Conservation (phyloP, 129 eudicot species). For the Tanacetum coccineum region DNA sequence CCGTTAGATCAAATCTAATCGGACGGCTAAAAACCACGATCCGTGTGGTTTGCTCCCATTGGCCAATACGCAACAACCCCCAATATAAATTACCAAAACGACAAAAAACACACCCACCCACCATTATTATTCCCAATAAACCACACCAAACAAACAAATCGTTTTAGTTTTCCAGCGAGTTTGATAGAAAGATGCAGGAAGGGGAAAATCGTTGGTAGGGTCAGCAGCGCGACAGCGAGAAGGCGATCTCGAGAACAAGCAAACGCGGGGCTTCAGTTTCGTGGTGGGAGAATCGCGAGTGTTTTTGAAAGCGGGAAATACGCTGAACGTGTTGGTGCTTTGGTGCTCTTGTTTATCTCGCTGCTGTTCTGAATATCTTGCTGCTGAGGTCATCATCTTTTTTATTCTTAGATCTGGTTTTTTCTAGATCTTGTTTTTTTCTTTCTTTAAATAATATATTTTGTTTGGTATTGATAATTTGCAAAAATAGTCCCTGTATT, state of each 20-base stretch:
- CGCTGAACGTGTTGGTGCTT: slow-evolving; percentile 57
- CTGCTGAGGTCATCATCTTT: slow-evolving; percentile 53
- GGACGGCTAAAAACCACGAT: neutral
- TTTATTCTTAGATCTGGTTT: neutral
- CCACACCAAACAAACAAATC: neutral
- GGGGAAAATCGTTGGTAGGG: slow-evolving; percentile 38
- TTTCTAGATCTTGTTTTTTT: too few species aligned
- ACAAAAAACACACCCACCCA: neutral
- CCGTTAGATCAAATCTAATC: slow-evolving; percentile 26
- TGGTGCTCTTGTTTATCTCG: slow-evolving; percentile 27
- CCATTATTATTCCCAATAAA: neutral
- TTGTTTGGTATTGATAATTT: too few species aligned
- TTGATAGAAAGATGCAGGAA: slow-evolving; percentile 30
- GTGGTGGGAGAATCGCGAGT: slow-evolving; percentile 43
- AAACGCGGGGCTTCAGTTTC: slow-evolving; percentile 45
- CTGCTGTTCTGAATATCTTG: slow-evolving; percentile 26
- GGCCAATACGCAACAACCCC: slow-evolving; percentile 3
- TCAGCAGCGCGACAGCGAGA: slow-evolving; percentile 28
- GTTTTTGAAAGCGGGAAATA: slow-evolving; percentile 37
- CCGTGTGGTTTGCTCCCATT: slow-evolving; percentile 21
- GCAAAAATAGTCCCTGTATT: too few species aligned
- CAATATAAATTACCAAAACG: slow-evolving; percentile 1
- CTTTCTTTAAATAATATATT: too few species aligned
- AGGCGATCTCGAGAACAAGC: slow-evolving; percentile 34
- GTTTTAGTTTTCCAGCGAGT: too few species aligned